Evolutionary conservation across 1,284 basidiomycete species (phyloP).

Genomic region (Cryptococcus deneoformans): DNA sequence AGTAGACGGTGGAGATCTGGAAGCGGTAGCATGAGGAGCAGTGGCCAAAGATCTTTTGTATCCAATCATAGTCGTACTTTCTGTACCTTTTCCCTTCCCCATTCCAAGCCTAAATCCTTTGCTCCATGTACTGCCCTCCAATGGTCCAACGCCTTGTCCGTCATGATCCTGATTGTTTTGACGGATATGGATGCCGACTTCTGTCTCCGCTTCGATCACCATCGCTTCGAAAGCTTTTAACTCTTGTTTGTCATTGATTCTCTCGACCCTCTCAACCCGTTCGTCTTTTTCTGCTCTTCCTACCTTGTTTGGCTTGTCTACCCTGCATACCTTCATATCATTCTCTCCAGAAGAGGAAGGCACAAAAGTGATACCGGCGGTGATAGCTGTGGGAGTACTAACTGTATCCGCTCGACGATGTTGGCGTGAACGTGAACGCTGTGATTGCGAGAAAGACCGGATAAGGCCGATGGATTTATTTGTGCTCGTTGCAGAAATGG

Average conservation of each 20-base stretch:
- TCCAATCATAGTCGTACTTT: too few relatives aligned
- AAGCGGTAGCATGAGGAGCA: not conserved
- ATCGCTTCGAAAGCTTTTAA: not conserved
- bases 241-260: not conserved
- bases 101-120: too few relatives aligned
- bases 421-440: not conserved
- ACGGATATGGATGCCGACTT: not conserved
- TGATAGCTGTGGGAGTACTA: too few relatives aligned
- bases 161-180: too few relatives aligned
- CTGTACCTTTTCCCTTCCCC: too few relatives aligned
- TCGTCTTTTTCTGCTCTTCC: not conserved
- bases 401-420: not conserved
- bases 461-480: too few relatives aligned
- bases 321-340: not conserved
- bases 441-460: not conserved
- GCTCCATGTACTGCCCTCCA: too few relatives aligned
- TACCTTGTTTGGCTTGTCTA: not conserved
- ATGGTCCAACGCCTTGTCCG: too few relatives aligned
- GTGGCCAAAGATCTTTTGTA: too few relatives aligned
- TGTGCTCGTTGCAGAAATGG: too few relatives aligned
- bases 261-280: not conserved
- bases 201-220: not conserved
- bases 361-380: too few relatives aligned
- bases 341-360: not conserved
- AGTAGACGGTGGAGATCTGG: not conserved